Evolutionary conservation across 306 rosid genomes (phyloP), one percentile per base, ranked within the genome.

Genomic region (Medicago lupulina): DNA sequence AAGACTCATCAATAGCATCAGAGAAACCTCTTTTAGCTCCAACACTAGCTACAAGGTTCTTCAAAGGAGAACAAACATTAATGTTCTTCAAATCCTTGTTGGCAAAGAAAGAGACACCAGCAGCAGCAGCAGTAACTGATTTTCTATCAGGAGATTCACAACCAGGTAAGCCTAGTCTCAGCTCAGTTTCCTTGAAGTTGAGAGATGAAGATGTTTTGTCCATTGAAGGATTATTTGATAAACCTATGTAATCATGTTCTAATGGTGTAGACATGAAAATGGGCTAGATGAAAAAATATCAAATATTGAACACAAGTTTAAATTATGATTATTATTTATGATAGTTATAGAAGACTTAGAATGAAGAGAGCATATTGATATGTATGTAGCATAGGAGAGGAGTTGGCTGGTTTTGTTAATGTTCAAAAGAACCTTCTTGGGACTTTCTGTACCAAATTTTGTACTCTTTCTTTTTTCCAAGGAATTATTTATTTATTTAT

Each of bases 141-240:
- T 88, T 94, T 54, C 92, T 88, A 81, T 90, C 95, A 49, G 94
- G 91, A 25, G 87, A 90, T 67, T 77, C 73, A 19, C 83, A 79
- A 67, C 98, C 97, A 60, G 98, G 98, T 51, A 92, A 76, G 18
- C 98, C 97, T 51, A 95, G 96, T 71, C 98, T 92, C 8, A 95
- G 90, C 71, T 95, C 98, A 36, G 98, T 94, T 81, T 94, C 93
- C 83, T 87, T 94, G 78, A 91, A 84, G 85, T 86, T 90, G 51
- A 87, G 83, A 63, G 84, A 82, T 7, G 83, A 80, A 67, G 91
- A 76, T 87, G 64, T 81, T 86, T 82, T 86, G 43, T 85, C 91
- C 95, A 89, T 88, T 18, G 87, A 67, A 40, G 86, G 80, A 46
- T 7, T 7, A 72, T 83, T 61, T 72, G 87, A 44, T 63, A 89